Conservation (phyloP, 106 monocot genomes). For the Platanthera guangdongensis region DNA sequence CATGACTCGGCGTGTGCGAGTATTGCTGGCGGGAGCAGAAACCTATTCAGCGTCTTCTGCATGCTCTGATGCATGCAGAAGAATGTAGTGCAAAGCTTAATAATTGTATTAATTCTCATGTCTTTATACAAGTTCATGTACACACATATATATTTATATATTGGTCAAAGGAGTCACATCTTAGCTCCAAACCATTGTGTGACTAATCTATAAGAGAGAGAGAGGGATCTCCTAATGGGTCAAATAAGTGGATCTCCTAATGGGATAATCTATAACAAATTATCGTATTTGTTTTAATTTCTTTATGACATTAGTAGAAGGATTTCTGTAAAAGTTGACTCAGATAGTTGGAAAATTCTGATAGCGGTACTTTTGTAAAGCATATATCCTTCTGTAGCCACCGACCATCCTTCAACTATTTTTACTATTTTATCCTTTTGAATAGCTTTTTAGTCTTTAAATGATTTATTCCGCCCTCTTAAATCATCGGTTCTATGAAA, state of each 20-base stretch:
- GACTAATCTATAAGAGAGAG: too few relatives aligned
- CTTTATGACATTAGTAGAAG: not conserved
- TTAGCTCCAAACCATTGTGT: too few relatives aligned
- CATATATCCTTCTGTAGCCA: not conserved
- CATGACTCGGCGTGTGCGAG: too few relatives aligned
- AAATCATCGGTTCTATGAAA: not conserved
- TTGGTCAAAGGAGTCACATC: too few relatives aligned
- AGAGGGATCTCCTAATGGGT: too few relatives aligned
- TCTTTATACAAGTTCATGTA: not conserved
- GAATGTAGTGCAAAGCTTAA: not conserved
- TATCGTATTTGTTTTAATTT: not conserved
- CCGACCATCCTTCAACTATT: not conserved
- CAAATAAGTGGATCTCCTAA: too few relatives aligned
- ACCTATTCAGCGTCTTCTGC: too few relatives aligned
- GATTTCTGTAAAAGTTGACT: not conserved
- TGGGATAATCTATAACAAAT: too few relatives aligned
- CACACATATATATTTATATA: not conserved
- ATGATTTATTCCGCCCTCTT: not conserved
- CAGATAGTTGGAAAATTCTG: not conserved
- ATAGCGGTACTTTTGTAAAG: not conserved
- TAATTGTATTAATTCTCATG: not conserved
- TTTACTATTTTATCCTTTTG: not conserved
- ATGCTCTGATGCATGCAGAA: too few relatives aligned
- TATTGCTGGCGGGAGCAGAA: too few relatives aligned
- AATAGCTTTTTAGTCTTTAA: slow-evolving; percentile 1